Conservation (phyloP, 208 protist genomes). For the Leishmania tropica region DNA sequence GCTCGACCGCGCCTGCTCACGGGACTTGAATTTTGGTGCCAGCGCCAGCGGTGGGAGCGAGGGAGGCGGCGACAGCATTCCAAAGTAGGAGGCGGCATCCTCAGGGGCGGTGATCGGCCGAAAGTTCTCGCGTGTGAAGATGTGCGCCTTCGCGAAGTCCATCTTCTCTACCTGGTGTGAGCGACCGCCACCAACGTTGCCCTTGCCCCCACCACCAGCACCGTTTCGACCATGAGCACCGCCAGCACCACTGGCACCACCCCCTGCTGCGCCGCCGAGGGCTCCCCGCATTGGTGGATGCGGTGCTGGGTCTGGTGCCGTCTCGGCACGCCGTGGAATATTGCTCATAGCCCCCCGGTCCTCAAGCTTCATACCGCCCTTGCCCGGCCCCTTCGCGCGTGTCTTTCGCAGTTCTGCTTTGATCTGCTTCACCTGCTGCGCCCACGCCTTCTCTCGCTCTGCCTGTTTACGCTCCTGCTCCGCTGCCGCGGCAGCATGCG, state of each 20-base stretch:
- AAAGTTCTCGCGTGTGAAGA: constrained; percentile 62
- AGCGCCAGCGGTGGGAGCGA: constrained; percentile 16
- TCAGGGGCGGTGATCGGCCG: constrained; percentile 75
- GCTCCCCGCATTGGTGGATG: constrained; percentile 12
- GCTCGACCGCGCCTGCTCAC: background rate
- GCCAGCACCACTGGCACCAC: constrained; percentile 1
- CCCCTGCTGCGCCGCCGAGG: constrained; percentile 12
- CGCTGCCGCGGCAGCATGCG: constrained; percentile 9
- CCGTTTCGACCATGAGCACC: constrained; percentile 1
- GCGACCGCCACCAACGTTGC: constrained; percentile 3
- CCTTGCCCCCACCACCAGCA: background rate
- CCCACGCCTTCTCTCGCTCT: constrained; percentile 84
- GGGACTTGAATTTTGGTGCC: constrained; percentile 2
- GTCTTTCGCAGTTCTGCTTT: constrained; percentile 79
- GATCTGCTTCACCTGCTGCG: constrained; percentile 85
- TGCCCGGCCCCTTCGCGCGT: constrained; percentile 55
- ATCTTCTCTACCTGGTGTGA: constrained; percentile 35
- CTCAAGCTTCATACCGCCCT: constrained; percentile 15
- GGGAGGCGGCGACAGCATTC: constrained; percentile 16
- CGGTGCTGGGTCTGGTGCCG: constrained; percentile 61
- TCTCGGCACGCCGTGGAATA: constrained; percentile 67
- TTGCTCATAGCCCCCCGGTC: background rate
- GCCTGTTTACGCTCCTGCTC: constrained; percentile 62
- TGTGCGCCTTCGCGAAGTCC: constrained; percentile 61
- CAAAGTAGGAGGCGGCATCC: constrained; percentile 25